A percentile compares a stretch with the other conserved stretches of the same genome.
Evolutionary conservation across 2,329 filamentous ascomycete genomes (phyloP).

Genomic region (Monosporascus sp.): DNA sequence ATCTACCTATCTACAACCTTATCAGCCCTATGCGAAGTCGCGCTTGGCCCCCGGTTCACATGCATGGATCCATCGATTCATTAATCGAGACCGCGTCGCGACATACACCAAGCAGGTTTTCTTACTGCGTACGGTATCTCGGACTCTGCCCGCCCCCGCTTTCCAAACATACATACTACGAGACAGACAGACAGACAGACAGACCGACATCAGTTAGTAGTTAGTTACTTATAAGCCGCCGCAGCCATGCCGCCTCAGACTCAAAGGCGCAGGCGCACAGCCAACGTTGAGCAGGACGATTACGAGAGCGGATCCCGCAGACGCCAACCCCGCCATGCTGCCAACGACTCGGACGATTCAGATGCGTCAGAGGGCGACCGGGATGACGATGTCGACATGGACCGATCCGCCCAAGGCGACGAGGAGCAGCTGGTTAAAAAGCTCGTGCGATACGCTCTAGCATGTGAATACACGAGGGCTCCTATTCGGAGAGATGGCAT

Average conservation of each 20-base stretch:
- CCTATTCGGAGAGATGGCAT: conserved; percentile 58
- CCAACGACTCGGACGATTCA: conserved; percentile 25
- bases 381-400: conserved; percentile 19
- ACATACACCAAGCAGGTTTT: too few species aligned
- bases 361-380: conserved; percentile 24
- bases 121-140: too few species aligned
- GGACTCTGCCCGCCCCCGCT: background rate
- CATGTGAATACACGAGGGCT: conserved; percentile 59
- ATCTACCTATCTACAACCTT: background rate
- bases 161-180: background rate
- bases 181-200: too few species aligned
- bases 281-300: conserved; percentile 33
- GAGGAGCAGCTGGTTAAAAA: conserved; percentile 56
- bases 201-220: background rate
- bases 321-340: conserved; percentile 17
- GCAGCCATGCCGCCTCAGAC: conserved; percentile 22
- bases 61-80: background rate
- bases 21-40: background rate
- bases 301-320: conserved; percentile 27
- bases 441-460: conserved; percentile 62
- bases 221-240: background rate
- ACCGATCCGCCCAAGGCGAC: conserved; percentile 5
- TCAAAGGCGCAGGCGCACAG: conserved; percentile 26
- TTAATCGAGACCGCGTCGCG: too few species aligned
- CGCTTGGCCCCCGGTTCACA: background rate